phyloP scores from a whole-genome alignment of 305 asterid genomes.

The Solanum chacoense region DNA sequence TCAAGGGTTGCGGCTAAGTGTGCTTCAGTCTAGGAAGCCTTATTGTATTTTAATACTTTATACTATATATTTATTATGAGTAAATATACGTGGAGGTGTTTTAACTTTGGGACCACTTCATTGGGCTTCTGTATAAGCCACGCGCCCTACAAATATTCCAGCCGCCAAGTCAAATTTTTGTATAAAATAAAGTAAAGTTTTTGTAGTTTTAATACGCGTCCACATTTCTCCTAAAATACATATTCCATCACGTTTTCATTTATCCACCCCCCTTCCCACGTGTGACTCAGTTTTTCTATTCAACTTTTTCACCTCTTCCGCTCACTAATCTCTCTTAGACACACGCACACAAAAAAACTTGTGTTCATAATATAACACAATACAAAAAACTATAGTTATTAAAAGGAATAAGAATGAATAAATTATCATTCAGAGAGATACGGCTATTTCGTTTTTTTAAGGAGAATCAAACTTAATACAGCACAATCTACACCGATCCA shows the following conservation, averaged over 20 bases:
- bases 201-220: neutral
- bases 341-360: too few relatives aligned
- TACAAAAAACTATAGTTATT: too few relatives aligned
- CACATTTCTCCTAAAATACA: neutral
- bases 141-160: neutral
- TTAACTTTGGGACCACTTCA: conserved; percentile 4
- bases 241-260: conserved; percentile 2
- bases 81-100: conserved; percentile 1
- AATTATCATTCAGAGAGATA: too few relatives aligned
- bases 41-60: neutral
- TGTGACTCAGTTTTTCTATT: neutral
- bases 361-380: too few relatives aligned
- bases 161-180: conserved; percentile 4
- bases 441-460: too few relatives aligned
- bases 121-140: conserved; percentile 1
- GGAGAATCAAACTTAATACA: fast-evolving
- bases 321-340: neutral
- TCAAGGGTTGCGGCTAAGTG: neutral
- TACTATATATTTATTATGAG: neutral
- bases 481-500: fast-evolving
- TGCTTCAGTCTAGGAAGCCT: conserved; percentile 9
- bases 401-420: too few relatives aligned
- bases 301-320: neutral
- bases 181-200: neutral
- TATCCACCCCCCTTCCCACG: neutral